Percentiles rank a stretch among this genome's conserved stretches.
These are phyloP conservation scores for Vanderwaltozyma verrucispora DNA, from an alignment of 805 yeast species.

Conservation along the genomic window DNA sequence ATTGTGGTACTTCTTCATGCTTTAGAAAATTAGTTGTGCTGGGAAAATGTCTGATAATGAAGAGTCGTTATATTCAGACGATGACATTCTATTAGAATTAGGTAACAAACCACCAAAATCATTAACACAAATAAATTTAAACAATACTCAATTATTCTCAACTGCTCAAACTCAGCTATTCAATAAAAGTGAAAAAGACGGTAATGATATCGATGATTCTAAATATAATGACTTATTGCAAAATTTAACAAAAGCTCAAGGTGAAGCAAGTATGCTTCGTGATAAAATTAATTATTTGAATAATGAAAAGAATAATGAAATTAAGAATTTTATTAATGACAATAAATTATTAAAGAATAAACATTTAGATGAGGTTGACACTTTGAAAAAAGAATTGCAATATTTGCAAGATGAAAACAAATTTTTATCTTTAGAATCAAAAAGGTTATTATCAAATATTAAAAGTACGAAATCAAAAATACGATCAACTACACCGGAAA, in stretches of 20 bases:
- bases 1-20: too few species aligned
- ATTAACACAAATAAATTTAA: neutral
- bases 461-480: neutral
- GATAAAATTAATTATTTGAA: constrained; percentile 46
- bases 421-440: constrained; percentile 42
- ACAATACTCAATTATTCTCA: neutral
- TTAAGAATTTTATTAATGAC: constrained; percentile 19
- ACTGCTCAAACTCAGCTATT: neutral
- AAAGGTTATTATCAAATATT: constrained; percentile 12
- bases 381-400: constrained; percentile 33
- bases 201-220: too few species aligned
- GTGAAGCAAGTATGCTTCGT: constrained; percentile 73
- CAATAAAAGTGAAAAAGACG: too few species aligned
- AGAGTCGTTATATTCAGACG: constrained; percentile 27
- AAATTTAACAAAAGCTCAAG: constrained; percentile 47
- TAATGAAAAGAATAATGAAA: constrained; percentile 32
- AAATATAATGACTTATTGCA: too few species aligned
- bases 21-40: too few species aligned
- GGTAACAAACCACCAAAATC: constrained; percentile 31
- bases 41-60: constrained; percentile 1
- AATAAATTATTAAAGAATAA: constrained; percentile 17
- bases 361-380: constrained; percentile 28
- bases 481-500: neutral
- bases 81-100: constrained; percentile 38
- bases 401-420: constrained; percentile 44